These are phyloP conservation scores for Aspergillus incahuasiensis DNA, from an alignment of 495 filamentous ascomycete species.

Conservation along the genomic window DNA sequence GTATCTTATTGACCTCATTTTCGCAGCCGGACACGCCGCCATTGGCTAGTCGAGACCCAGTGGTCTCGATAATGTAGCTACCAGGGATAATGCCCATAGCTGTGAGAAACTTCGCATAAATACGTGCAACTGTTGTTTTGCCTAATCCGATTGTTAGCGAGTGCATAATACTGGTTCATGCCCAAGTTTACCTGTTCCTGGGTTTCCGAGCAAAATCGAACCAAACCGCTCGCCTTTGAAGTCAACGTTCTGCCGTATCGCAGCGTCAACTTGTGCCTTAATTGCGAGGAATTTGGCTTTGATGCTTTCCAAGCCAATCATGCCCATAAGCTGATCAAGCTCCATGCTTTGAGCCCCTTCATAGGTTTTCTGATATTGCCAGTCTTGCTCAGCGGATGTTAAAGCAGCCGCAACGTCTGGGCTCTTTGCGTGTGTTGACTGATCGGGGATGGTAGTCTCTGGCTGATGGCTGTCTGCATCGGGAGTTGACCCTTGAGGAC, in stretches of 20 bases:
- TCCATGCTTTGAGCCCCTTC: conserved; percentile 47
- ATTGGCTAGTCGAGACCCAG: conserved; percentile 63
- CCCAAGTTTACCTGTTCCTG: conserved; percentile 59
- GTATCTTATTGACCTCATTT: conserved; percentile 52
- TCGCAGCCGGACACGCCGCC: conserved; percentile 54
- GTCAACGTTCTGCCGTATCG: conserved; percentile 51
- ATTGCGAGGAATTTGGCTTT: conserved; percentile 60
- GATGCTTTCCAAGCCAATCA: conserved; percentile 70
- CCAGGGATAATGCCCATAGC: conserved; percentile 55
- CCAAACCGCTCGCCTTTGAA: conserved; percentile 58
- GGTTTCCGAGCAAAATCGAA: conserved; percentile 67
- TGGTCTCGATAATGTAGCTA: conserved; percentile 55
- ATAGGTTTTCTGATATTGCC: conserved; percentile 54
- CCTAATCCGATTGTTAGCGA: conserved; percentile 32
- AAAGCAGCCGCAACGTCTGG: background rate
- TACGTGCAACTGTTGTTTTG: conserved; percentile 77
- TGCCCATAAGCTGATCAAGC: conserved; percentile 62
- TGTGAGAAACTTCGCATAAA: conserved; percentile 66
- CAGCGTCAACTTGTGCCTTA: conserved; percentile 62
- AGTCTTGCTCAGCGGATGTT: conserved; percentile 43
- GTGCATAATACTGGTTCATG: too few relatives aligned
- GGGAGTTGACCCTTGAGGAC: background rate
- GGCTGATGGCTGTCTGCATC: background rate
- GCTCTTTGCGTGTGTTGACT: too few relatives aligned
- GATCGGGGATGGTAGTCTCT: background rate